Evolutionary conservation across 139 green algal species (phyloP), one percentile per base, ranked within the genome.

Genomic region (Chlorella sorokiniana): DNA sequence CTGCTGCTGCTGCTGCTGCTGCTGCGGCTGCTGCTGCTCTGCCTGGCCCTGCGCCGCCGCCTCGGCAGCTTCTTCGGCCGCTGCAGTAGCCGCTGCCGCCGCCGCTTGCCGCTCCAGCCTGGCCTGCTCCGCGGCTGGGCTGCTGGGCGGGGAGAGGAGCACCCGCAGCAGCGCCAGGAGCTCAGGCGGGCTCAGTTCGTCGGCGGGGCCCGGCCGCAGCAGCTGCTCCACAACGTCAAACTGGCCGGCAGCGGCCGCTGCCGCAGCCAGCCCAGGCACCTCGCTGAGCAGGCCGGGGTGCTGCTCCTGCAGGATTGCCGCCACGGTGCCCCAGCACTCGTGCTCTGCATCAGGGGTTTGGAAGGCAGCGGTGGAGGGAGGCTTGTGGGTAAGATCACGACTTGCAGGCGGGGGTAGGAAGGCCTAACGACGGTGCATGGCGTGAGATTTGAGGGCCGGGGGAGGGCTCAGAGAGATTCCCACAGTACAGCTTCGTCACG

Each of bases 381-480:
- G 31, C 25, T 5, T 22, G 23, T 65, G 18, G 33, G 64, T 7
- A 35, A 35, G 27, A 48, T 10, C 64, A 37, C 16, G 35, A 31
- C 7, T 5, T 16, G 38, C 38, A 52, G 37, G 37, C 48, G 38
- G 20, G 18, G 14, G 20, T 10, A 33, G 37, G 20, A 14, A 35
- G 37, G 2, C 7, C 7, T 6, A 25, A 14, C 11, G 25, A 14
- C 35, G 65, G 29, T 14, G 61, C 61, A 38, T 33, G 65, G 65
- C 33, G 65, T 1, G 23, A 1, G 14, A 38, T 8, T 5, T 25
- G 52, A 11, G 72, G n/a, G 11, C 4, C n/a, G 41, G 42, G 6
- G 25, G 45, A 70, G 68, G 78, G 78, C 78, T 84, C 78, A 84
- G 78, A 84, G 78, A 84, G 79, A 84, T 84, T 84, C 79, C 79